Conservation (phyloP, 768 basidiomycete genomes). For the Aureoboletus auriporus region DNA sequence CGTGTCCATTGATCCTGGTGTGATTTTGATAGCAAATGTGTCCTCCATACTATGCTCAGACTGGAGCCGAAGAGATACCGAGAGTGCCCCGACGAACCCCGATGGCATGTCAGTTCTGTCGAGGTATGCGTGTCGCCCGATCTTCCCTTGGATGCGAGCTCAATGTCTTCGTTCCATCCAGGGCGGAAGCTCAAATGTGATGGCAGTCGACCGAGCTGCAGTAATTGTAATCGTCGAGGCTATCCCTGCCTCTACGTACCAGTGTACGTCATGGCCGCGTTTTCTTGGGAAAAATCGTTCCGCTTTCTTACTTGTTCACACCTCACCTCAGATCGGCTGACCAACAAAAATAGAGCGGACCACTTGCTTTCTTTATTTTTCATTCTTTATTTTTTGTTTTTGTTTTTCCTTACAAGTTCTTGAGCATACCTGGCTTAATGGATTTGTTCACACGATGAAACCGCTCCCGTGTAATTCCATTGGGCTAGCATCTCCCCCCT, state of each 20-base stretch:
- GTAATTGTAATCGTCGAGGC: constrained; percentile 59
- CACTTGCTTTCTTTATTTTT: background rate
- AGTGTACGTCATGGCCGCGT: constrained; percentile 47
- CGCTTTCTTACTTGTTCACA: constrained; percentile 8
- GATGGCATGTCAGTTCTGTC: constrained; percentile 75
- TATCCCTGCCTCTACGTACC: constrained; percentile 58
- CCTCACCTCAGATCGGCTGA: constrained; percentile 21
- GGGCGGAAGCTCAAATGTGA: constrained; percentile 75
- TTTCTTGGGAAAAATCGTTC: constrained; percentile 4
- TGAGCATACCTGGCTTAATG: constrained; percentile 16
- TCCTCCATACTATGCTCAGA: constrained; percentile 11
- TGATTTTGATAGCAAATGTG: constrained; percentile 9
- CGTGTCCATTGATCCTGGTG: background rate
- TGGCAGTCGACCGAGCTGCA: constrained; percentile 57
- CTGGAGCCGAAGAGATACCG: constrained; percentile 19
- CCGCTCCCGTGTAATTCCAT: constrained; percentile 8
- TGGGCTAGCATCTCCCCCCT: constrained; percentile 4
- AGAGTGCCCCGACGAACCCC: constrained; percentile 46
- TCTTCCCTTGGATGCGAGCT: background rate
- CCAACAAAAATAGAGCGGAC: constrained; percentile 28
- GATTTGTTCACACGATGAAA: constrained; percentile 21
- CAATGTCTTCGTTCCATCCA: constrained; percentile 20
- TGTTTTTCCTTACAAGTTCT: constrained; percentile 2
- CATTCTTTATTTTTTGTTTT: background rate
- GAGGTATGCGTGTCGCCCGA: constrained; percentile 38